These are phyloP conservation scores for Iberis pinnata DNA, from an alignment of 345 rosid species.

Conservation along the genomic window DNA sequence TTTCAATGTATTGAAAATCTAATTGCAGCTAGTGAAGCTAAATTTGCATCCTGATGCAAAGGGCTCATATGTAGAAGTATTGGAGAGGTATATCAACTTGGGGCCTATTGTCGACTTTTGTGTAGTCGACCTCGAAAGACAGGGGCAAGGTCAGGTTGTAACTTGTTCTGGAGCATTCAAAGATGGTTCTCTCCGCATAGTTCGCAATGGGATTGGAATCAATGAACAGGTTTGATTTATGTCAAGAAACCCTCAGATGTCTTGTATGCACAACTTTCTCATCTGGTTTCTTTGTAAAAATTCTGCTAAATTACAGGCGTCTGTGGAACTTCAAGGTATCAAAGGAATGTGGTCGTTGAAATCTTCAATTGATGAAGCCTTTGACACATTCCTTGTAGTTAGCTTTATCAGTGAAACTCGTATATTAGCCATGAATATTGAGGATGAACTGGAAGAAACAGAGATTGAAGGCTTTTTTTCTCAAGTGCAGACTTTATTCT, in stretches of 20 bases:
- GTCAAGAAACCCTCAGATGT: neutral
- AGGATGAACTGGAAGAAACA: constrained; percentile 97
- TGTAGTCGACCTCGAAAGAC: constrained; percentile 98
- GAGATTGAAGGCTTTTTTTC: constrained; percentile 94
- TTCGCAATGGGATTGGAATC: constrained; percentile 98
- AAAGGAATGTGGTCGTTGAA: constrained; percentile 99
- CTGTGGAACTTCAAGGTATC: constrained; percentile 98
- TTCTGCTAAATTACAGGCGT: constrained; percentile 51
- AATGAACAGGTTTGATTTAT: constrained; percentile 74
- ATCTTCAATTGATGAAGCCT: constrained; percentile 90
- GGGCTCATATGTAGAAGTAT: constrained; percentile 92
- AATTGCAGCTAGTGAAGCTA: constrained; percentile 76
- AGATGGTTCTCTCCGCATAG: constrained; percentile 96
- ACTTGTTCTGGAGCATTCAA: constrained; percentile 98
- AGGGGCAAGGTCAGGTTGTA: constrained; percentile 99
- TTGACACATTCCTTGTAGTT: constrained; percentile 90
- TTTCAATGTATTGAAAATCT: constrained; percentile 20
- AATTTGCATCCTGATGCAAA: constrained; percentile 88
- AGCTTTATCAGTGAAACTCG: constrained; percentile 95
- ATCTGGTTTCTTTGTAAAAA: constrained; percentile 7
- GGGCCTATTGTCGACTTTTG: constrained; percentile 97
- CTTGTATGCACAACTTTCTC: neutral
- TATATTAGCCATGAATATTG: constrained; percentile 93
- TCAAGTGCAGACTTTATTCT: constrained; percentile 91
- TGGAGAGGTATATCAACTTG: constrained; percentile 89